Evolutionary conservation across 2,329 filamentous ascomycete genomes (phyloP).

Genomic region (Neopestalotiopsis sp.): DNA sequence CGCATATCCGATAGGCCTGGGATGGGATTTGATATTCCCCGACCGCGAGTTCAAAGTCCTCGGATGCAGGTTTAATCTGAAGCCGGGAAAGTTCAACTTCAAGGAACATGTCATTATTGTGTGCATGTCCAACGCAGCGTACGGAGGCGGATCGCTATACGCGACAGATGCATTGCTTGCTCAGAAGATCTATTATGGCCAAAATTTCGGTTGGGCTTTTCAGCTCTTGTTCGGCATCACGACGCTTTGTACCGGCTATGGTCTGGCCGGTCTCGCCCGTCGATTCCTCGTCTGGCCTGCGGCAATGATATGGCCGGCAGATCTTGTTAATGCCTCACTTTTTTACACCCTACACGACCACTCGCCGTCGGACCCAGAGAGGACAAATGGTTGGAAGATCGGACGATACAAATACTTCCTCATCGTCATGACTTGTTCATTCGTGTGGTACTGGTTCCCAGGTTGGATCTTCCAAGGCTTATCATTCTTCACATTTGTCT

Average conservation of each 20-base stretch:
- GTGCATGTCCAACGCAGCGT: constrained; percentile 68
- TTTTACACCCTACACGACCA: constrained; percentile 71
- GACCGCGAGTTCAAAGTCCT: constrained; percentile 37
- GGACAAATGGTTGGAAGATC: constrained; percentile 63
- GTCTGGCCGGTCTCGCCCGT: constrained; percentile 64
- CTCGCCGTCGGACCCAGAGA: constrained; percentile 54
- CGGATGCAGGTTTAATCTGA: constrained; percentile 44
- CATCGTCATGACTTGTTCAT: constrained; percentile 54
- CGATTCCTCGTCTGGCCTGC: constrained; percentile 67
- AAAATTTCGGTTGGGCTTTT: constrained; percentile 63
- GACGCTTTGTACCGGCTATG: constrained; percentile 68
- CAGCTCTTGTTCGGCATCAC: constrained; percentile 65
- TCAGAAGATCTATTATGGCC: constrained; percentile 62
- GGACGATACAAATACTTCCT: constrained; percentile 65
- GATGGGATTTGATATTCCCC: constrained; percentile 42
- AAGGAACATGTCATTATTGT: constrained; percentile 51
- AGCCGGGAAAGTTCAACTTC: constrained; percentile 44
- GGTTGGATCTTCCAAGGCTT: constrained; percentile 68
- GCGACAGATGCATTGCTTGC: constrained; percentile 58
- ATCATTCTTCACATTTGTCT: constrained; percentile 65
- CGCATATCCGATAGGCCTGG: constrained; percentile 51
- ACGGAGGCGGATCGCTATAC: constrained; percentile 63
- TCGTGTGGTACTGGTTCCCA: constrained; percentile 67
- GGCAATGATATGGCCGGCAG: constrained; percentile 69
- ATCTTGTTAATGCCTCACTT: constrained; percentile 64